Conservation (phyloP, 2,329 filamentous ascomycete species). For the Hypoxylon sp. region DNA sequence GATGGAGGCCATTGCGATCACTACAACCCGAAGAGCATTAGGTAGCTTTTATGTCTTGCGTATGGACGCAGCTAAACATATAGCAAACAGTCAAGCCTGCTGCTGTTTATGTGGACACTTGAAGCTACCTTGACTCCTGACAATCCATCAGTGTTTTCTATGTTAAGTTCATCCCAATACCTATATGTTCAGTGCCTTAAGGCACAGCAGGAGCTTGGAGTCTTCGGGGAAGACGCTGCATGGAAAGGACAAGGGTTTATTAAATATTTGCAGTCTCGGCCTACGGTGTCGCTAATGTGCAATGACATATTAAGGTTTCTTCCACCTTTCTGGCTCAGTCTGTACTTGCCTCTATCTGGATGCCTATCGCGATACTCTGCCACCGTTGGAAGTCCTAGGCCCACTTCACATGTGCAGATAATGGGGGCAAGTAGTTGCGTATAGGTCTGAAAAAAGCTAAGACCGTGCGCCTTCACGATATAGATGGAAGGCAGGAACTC, state of each 20-base stretch:
- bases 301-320: conserved; percentile 23
- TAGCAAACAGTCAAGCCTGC: conserved; percentile 3
- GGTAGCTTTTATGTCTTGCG: conserved; percentile 3
- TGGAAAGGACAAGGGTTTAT: conserved; percentile 15
- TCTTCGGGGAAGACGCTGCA: background rate
- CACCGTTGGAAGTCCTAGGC: conserved; percentile 8
- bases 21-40: background rate
- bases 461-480: conserved; percentile 8
- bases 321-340: background rate
- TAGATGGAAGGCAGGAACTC: conserved; percentile 21
- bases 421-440: conserved; percentile 10
- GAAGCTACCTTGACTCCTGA: background rate
- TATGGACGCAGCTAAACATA: background rate
- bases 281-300: conserved; percentile 2
- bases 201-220: conserved; percentile 2
- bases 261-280: conserved; percentile 1
- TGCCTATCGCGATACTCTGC: background rate
- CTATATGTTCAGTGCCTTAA: background rate
- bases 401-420: conserved; percentile 7
- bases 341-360: conserved; percentile 9
- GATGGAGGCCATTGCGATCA: conserved; percentile 1
- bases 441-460: background rate
- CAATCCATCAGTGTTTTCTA: conserved; percentile 1
- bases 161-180: background rate
- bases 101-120: conserved; percentile 10